Percentiles rank a stretch among this genome's conserved stretches.
These are phyloP conservation scores for Ilex asprella DNA, from an alignment of 257 asterid genomes.

Conservation along the genomic window DNA sequence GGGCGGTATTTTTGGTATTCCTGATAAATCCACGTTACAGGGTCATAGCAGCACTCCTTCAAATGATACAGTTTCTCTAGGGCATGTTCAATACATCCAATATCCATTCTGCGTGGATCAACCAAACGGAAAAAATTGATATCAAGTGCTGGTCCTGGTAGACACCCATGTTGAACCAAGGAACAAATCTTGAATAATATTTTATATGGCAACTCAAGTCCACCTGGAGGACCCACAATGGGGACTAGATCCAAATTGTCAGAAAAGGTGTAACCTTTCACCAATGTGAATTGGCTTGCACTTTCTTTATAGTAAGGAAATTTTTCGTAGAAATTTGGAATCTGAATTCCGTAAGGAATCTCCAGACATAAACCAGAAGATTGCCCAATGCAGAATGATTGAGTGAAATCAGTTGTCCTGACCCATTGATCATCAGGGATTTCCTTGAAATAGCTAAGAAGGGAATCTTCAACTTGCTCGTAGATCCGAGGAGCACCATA, in stretches of 20 bases:
- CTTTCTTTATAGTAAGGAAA: constrained; percentile 51
- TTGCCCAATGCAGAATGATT: constrained; percentile 51
- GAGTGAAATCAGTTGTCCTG: constrained; percentile 75
- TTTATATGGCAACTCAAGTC: constrained; percentile 43
- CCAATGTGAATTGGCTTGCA: constrained; percentile 29
- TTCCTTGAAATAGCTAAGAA: constrained; percentile 28
- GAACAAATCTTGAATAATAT: constrained; percentile 56
- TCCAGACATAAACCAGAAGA: constrained; percentile 74
- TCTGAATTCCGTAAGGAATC: constrained; percentile 38
- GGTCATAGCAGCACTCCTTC: constrained; percentile 85
- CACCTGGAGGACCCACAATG: constrained; percentile 45
- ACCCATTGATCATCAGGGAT: constrained; percentile 78
- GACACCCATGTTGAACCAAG: constrained; percentile 75
- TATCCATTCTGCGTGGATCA: constrained; percentile 32
- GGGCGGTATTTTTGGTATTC: constrained; percentile 38
- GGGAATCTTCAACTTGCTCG: constrained; percentile 31
- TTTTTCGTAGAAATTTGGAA: constrained; percentile 56
- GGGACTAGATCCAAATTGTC: constrained; percentile 49
- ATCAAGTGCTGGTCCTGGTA: constrained; percentile 64
- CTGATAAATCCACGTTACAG: constrained; percentile 49
- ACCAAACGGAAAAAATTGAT: constrained; percentile 36
- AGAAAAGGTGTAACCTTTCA: constrained; percentile 37
- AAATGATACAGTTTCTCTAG: constrained; percentile 46
- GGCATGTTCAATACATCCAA: constrained; percentile 56
- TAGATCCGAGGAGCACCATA: constrained; percentile 78